These are phyloP conservation scores for Phytopythium oedochilum DNA, from an alignment of 352 stramenopile genomes.

Conservation along the genomic window DNA sequence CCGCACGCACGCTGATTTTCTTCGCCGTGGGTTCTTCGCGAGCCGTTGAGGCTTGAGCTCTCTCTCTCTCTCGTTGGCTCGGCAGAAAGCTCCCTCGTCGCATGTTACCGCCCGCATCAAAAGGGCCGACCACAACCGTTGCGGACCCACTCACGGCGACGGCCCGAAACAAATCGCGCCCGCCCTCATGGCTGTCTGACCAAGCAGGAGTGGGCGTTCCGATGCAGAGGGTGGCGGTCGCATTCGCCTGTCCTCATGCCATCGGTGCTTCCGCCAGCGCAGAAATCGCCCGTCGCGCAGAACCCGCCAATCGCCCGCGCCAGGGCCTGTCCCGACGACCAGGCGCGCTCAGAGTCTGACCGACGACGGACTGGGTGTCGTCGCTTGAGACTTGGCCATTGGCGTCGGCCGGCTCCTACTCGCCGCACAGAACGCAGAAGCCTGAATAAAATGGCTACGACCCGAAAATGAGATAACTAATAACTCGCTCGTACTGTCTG, in stretches of 20 bases:
- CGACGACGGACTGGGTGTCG: not conserved
- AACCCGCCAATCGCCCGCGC: too few species aligned
- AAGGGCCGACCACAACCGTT: too few species aligned
- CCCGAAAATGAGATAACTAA: too few species aligned
- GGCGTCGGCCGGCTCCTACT: not conserved
- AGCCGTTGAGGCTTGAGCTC: too few species aligned
- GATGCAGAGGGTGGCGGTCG: not conserved
- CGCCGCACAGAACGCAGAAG: too few species aligned
- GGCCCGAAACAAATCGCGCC: not conserved
- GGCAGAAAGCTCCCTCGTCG: too few species aligned
- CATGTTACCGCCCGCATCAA: not conserved
- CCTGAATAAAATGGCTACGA: not conserved
- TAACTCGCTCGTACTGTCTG: too few species aligned
- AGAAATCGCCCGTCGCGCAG: not conserved
- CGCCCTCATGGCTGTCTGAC: not conserved
- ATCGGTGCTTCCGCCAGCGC: not conserved
- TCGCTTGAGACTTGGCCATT: not conserved
- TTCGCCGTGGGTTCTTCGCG: conserved; percentile 1
- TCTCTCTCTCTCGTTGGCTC: too few species aligned
- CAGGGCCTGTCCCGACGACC: not conserved
- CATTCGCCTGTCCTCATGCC: not conserved
- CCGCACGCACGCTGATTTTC: conserved; percentile 5
- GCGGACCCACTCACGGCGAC: not conserved
- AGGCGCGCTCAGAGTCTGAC: not conserved
- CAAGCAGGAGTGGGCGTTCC: not conserved